Base-by-base conservation (phyloP, 495 filamentous ascomycete species). In the Podospora bellae-mahoneyi region DNA sequence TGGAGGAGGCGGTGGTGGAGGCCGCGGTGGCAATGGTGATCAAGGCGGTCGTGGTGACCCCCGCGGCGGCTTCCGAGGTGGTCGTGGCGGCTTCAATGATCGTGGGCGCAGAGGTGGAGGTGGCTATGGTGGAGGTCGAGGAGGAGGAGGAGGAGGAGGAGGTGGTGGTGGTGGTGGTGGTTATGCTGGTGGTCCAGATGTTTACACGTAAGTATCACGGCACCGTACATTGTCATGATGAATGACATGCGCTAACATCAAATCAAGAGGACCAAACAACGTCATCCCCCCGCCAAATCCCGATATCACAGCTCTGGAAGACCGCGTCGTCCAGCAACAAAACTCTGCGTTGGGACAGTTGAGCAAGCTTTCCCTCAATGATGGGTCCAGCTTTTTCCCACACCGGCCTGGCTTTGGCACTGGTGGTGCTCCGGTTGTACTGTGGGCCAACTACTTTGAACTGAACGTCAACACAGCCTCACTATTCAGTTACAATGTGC, bases 371-470 rank as follows among this genome's bases (percentile, higher is more conserved):
- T 64, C 78, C 5, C 53, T 79, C 44, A 65, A 67, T 1, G 62
- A 68, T 28, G 19, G 39, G 1, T 20, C n/a, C 64, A 39, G 67
- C 16, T 48, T 68, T 26, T 71, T 84, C 53, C 84, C 84, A 7
- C 66, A 69, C 57, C 84, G 89, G 7, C 89, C 90, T n/a, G 84
- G 80, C 3, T 90, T 84, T 72, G 88, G 88, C 55, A 86, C 79
- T 1, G 68, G 68, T 16, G 90, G 90, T 19, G 74, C 39, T 6
- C 62, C 74, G 19, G 78, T 88, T 4, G 74, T 76, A 6, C 79
- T 92, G 0, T 90, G 85, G 81, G 82, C 89, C 48, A 92, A 92
- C 74, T 90, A 89, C 66, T 86, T 91, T 69, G 77, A 83, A 3
- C 64, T 92, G 26, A 78, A 79, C 71, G 30, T 82, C 67, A 69